phyloP scores from a whole-genome alignment of 306 rosid genomes.

The Ziziphus jujuba region DNA sequence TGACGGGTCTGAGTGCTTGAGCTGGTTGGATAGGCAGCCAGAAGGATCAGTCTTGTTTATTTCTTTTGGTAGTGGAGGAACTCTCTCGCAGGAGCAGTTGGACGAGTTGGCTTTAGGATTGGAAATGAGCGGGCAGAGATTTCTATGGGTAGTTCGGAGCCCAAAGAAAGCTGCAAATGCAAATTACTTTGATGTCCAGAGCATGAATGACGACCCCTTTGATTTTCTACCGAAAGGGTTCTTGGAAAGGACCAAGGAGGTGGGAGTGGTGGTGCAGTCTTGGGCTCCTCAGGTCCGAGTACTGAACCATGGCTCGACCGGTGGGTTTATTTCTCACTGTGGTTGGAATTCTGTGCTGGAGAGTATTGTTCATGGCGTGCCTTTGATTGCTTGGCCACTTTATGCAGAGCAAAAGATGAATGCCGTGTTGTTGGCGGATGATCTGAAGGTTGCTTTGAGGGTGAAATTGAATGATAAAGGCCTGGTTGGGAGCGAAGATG shows the following conservation, averaged over 20 bases:
- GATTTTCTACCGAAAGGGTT: slow-evolving; percentile 25
- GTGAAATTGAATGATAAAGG: slow-evolving; percentile 20
- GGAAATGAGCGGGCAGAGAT: slow-evolving; percentile 30
- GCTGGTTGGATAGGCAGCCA: slow-evolving; percentile 32
- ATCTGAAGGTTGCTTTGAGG: slow-evolving; percentile 24
- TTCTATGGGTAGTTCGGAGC: slow-evolving; percentile 16
- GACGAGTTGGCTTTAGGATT: slow-evolving; percentile 24
- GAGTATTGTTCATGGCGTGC: slow-evolving; percentile 20
- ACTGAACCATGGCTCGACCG: slow-evolving; percentile 4
- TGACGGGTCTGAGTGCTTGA: neutral
- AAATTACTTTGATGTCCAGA: slow-evolving; percentile 5
- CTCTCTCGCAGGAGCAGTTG: slow-evolving; percentile 22
- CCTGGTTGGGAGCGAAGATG: slow-evolving; percentile 11
- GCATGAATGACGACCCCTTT: neutral
- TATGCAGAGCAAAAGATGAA: slow-evolving; percentile 27
- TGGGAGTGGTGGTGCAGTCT: slow-evolving; percentile 16
- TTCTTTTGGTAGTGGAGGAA: slow-evolving; percentile 30
- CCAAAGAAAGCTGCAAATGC: slow-evolving; percentile 22
- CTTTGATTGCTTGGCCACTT: slow-evolving; percentile 32
- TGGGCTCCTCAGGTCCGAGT: slow-evolving; percentile 31
- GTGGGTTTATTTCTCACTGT: slow-evolving; percentile 28
- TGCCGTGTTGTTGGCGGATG: slow-evolving; percentile 9
- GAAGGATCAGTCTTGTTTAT: slow-evolving; percentile 17
- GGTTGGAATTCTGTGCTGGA: slow-evolving; percentile 36
- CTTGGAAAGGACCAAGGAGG: slow-evolving; percentile 24